These are phyloP conservation scores for Boletus rubroflammeus DNA, from an alignment of 768 basidiomycete genomes.

Conservation along the genomic window DNA sequence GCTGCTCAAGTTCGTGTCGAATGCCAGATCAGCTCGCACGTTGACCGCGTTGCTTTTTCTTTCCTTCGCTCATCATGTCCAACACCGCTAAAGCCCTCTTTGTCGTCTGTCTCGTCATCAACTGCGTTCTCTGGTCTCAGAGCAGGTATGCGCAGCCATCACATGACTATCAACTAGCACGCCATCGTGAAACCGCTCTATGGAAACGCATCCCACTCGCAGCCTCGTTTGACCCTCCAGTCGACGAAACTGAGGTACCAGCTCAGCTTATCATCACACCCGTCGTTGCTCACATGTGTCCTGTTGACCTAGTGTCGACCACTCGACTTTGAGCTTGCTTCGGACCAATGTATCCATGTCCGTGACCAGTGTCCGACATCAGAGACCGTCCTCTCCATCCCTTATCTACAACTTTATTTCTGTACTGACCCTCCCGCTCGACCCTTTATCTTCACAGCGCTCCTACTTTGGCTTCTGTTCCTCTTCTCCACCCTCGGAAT, in stretches of 20 bases:
- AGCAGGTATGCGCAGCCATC: constrained; percentile 43
- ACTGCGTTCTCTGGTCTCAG: constrained; percentile 64
- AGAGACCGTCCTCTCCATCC: constrained; percentile 64
- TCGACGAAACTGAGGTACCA: constrained; percentile 8
- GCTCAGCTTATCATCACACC: neutral
- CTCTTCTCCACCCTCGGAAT: constrained; percentile 96
- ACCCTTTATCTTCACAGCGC: constrained; percentile 56
- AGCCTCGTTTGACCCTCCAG: neutral
- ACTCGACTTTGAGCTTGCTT: constrained; percentile 42
- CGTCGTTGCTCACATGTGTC: neutral
- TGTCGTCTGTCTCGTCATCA: constrained; percentile 48
- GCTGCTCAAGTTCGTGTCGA: neutral
- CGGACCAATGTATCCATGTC: constrained; percentile 66
- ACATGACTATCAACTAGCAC: neutral
- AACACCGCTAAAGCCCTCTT: constrained; percentile 48
- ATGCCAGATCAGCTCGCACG: neutral
- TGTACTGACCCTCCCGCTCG: constrained; percentile 56
- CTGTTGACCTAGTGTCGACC: constrained; percentile 56
- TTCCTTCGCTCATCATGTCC: constrained; percentile 39
- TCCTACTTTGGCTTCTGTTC: constrained; percentile 80
- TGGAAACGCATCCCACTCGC: constrained; percentile 10
- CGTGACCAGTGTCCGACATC: constrained; percentile 51
- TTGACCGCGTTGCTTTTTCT: neutral
- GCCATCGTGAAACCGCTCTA: neutral
- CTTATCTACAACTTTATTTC: constrained; percentile 69